A percentile compares a stretch with the other conserved stretches of the same genome.
phyloP scores from a whole-genome alignment of 805 yeast genomes.

The Suhomyces vadensis region DNA sequence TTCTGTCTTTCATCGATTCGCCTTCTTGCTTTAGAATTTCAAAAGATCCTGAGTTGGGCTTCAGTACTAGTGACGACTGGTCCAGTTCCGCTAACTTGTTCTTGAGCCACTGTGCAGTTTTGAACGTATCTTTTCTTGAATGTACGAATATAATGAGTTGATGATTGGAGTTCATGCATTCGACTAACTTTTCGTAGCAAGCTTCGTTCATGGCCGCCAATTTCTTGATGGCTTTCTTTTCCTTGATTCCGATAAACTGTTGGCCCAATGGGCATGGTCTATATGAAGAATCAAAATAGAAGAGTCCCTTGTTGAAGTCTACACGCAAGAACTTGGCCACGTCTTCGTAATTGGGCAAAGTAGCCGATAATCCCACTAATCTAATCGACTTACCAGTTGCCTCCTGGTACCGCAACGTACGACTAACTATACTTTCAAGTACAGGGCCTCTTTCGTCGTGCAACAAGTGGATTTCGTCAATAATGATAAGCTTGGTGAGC shows the following conservation, averaged over 20 bases:
- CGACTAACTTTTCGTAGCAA: conserved; percentile 72
- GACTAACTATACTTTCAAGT: conserved; percentile 79
- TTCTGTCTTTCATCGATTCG: conserved; percentile 51
- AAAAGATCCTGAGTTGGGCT: conserved; percentile 54
- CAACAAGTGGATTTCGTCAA: conserved; percentile 90
- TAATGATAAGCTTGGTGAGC: conserved; percentile 67
- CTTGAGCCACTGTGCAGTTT: conserved; percentile 74
- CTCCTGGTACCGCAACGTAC: conserved; percentile 56
- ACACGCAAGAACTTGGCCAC: conserved; percentile 82
- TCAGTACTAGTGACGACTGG: conserved; percentile 45
- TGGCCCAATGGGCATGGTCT: conserved; percentile 94
- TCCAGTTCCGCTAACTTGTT: conserved; percentile 61
- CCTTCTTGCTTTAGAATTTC: conserved; percentile 69
- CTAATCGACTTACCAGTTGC: conserved; percentile 54
- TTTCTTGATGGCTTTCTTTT: conserved; percentile 74
- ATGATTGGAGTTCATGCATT: conserved; percentile 58
- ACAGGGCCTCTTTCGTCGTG: conserved; percentile 98
- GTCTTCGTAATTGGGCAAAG: conserved; percentile 84
- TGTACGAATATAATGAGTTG: conserved; percentile 92
- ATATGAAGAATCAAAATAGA: conserved; percentile 77
- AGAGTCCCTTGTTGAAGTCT: conserved; percentile 55
- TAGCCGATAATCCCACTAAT: conserved; percentile 86
- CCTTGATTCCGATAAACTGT: conserved; percentile 85
- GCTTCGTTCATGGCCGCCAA: conserved; percentile 86
- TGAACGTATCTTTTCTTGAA: conserved; percentile 86